phyloP scores from a whole-genome alignment of 768 basidiomycete genomes.

The Rhodocollybia butyracea region DNA sequence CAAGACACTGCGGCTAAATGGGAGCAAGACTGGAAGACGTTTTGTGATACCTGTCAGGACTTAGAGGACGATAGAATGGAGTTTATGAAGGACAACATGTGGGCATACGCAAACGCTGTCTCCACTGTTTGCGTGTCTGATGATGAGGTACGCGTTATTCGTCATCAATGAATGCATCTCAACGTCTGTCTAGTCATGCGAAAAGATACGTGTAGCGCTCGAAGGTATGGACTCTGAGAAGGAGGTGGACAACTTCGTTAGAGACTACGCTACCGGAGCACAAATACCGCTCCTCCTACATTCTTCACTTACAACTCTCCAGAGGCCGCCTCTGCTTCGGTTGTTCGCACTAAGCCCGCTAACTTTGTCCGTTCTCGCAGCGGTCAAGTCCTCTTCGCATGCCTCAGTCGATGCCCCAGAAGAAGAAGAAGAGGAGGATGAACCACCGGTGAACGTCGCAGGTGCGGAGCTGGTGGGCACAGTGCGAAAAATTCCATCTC shows the following conservation, averaged over 20 bases:
- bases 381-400: conserved; percentile 1
- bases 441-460: conserved; percentile 53
- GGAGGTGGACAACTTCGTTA: conserved; percentile 67
- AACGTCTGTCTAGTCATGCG: conserved; percentile 52
- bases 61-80: conserved; percentile 93
- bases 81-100: conserved; percentile 92
- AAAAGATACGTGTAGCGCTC: conserved; percentile 60
- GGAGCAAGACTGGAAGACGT: conserved; percentile 92
- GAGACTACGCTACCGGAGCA: conserved; percentile 62
- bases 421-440: conserved; percentile 43
- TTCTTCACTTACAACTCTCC: conserved; percentile 41
- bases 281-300: conserved; percentile 60
- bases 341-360: conserved; percentile 2
- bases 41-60: conserved; percentile 95
- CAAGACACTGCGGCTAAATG: conserved; percentile 80
- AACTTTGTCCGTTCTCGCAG: conserved; percentile 5
- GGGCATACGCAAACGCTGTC: conserved; percentile 95
- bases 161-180: neutral
- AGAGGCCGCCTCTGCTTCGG: neutral
- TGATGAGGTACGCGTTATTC: conserved; percentile 69
- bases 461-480: conserved; percentile 66
- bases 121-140: conserved; percentile 94
- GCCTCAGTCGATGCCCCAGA: conserved; percentile 9
- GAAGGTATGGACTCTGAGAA: conserved; percentile 65
- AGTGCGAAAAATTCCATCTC: conserved; percentile 33